These are phyloP conservation scores for Auriscalpium orientale DNA, from an alignment of 768 basidiomycete species.

Conservation along the genomic window DNA sequence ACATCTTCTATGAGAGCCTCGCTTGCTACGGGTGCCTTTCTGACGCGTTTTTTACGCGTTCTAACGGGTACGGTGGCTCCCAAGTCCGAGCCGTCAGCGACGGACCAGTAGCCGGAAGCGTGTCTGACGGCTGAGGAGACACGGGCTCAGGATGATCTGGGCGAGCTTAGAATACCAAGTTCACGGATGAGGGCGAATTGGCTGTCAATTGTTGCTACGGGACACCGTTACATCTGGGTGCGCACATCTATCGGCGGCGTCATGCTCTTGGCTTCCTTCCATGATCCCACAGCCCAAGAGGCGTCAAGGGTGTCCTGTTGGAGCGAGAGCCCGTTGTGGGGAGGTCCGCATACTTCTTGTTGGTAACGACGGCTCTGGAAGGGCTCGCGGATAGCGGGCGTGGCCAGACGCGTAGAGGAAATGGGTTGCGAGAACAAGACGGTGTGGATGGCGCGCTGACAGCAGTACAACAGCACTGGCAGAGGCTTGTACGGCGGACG, in stretches of 20 bases:
- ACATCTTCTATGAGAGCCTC: neutral
- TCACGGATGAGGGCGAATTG: neutral
- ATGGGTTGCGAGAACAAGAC: neutral
- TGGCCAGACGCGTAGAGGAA: neutral
- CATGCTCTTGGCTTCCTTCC: constrained; percentile 17
- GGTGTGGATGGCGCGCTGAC: neutral
- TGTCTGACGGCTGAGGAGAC: no score
- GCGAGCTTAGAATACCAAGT: no score
- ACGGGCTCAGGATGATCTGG: no score
- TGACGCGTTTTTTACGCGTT: neutral
- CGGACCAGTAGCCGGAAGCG: no score
- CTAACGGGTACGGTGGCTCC: neutral
- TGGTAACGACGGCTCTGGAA: neutral
- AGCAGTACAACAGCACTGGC: neutral
- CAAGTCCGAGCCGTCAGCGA: no score
- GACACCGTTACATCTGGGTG: neutral
- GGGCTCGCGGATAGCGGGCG: neutral
- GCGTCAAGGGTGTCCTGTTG: constrained; percentile 35
- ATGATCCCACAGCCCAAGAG: constrained; percentile 36
- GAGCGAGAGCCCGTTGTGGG: constrained; percentile 16
- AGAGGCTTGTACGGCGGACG: neutral
- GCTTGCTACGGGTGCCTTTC: neutral
- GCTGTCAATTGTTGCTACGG: neutral
- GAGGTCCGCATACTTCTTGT: no score
- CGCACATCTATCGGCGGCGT: constrained; percentile 1